phyloP scores from a whole-genome alignment of 1,139 yeast species.

The Yamadazyma membranifaciens region DNA sequence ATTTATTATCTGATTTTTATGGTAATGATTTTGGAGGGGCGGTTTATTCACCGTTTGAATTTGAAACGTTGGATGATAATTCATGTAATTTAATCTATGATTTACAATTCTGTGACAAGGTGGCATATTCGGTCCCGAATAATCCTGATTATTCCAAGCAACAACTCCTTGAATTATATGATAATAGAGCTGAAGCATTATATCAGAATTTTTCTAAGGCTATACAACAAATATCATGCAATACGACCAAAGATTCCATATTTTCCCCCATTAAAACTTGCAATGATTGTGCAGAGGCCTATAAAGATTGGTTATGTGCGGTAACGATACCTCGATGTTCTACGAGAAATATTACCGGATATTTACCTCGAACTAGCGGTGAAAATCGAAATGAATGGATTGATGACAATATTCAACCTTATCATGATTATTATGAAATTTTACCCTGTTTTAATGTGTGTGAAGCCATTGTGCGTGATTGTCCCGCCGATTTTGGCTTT shows the following conservation, averaged over 20 bases:
- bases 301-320: conserved; percentile 87
- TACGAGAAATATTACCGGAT: conserved; percentile 45
- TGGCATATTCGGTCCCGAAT: conserved; percentile 88
- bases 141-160: conserved; percentile 18
- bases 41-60: conserved; percentile 56
- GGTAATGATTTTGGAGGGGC: conserved; percentile 60
- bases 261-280: conserved; percentile 78
- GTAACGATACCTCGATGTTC: conserved; percentile 89
- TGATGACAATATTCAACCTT: conserved; percentile 57
- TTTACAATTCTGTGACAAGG: conserved; percentile 72
- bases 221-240: conserved; percentile 74
- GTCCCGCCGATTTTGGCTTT: conserved; percentile 78
- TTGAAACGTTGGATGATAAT: conserved; percentile 54
- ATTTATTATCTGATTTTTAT: conserved; percentile 52
- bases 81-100: conserved; percentile 76
- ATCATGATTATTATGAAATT: conserved; percentile 66
- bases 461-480: conserved; percentile 72
- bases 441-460: conserved; percentile 86
- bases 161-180: conserved; percentile 49
- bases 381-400: conserved; percentile 63
- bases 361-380: conserved; percentile 46
- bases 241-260: conserved; percentile 63
- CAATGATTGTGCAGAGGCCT: conserved; percentile 66
- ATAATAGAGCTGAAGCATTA: conserved; percentile 52
- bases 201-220: conserved; percentile 74